Conservation (phyloP, 495 filamentous ascomycete species). For the Tuber melanosporum region DNA sequence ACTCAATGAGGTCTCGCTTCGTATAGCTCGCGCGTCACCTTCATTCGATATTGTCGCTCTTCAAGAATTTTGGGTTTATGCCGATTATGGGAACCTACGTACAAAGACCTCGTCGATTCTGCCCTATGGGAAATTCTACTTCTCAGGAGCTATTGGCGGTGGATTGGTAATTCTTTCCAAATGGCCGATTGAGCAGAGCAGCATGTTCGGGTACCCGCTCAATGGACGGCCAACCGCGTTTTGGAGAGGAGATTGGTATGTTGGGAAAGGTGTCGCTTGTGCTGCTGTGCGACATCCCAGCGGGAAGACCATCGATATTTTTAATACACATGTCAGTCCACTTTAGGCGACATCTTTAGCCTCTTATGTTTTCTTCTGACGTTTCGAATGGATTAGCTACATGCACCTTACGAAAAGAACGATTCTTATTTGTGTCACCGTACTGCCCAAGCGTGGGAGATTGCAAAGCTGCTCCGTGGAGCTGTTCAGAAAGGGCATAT, state of each 20-base stretch:
- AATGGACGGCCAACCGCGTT: slow-evolving; percentile 92
- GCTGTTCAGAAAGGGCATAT: slow-evolving; percentile 79
- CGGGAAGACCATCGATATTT: slow-evolving; percentile 75
- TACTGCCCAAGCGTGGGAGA: slow-evolving; percentile 94
- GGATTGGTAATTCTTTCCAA: slow-evolving; percentile 86
- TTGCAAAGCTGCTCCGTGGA: slow-evolving; percentile 79
- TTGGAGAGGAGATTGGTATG: slow-evolving; percentile 88
- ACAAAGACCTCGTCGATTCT: slow-evolving; percentile 65
- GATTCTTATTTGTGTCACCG: slow-evolving; percentile 88
- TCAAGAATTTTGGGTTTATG: slow-evolving; percentile 91
- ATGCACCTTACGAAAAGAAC: slow-evolving; percentile 77
- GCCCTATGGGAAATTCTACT: slow-evolving; percentile 94
- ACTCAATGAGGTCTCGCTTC: slow-evolving; percentile 72
- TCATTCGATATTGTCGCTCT: slow-evolving; percentile 80
- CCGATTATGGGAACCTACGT: slow-evolving; percentile 81
- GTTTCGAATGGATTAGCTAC: slow-evolving; percentile 50
- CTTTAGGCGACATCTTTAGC: background rate
- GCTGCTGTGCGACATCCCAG: slow-evolving; percentile 67
- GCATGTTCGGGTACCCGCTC: slow-evolving; percentile 78
- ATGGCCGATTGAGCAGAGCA: slow-evolving; percentile 94
- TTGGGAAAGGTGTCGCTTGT: slow-evolving; percentile 89
- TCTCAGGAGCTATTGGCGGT: slow-evolving; percentile 78
- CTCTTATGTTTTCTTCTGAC: slow-evolving; percentile 20
- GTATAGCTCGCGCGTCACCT: slow-evolving; percentile 60
- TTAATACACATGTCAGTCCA: slow-evolving; percentile 70